Conservation (phyloP, 495 filamentous ascomycete species). For the Trichoderma asperelloides region DNA sequence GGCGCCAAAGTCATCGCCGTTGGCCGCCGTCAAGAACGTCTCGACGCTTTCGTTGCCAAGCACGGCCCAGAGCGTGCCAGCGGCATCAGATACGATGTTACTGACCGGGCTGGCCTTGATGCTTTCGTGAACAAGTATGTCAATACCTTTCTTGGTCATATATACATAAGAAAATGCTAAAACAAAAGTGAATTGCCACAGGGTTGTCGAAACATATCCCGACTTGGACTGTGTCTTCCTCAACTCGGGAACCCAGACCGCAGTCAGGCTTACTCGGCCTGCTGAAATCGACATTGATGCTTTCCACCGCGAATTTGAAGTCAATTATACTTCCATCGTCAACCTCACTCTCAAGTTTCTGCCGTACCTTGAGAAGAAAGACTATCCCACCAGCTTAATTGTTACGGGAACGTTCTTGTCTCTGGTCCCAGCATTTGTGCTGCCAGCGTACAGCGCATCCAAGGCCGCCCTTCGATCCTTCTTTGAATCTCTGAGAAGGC, state of each 20-base stretch:
- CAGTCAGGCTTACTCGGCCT: constrained; percentile 53
- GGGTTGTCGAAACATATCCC: constrained; percentile 46
- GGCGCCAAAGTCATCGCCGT: constrained; percentile 53
- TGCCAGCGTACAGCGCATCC: constrained; percentile 47
- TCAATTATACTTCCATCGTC: constrained; percentile 60
- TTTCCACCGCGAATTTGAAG: constrained; percentile 48
- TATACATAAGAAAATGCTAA: not conserved
- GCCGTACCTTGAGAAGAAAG: constrained; percentile 44
- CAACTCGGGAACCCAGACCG: constrained; percentile 45
- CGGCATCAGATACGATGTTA: constrained; percentile 54
- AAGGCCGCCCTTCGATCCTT: constrained; percentile 53
- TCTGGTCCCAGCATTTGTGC: constrained; percentile 40
- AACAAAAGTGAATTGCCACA: constrained; percentile 13
- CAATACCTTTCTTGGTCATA: not conserved
- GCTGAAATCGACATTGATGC: constrained; percentile 43
- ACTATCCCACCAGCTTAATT: constrained; percentile 30
- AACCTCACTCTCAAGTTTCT: constrained; percentile 54
- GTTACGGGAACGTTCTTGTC: constrained; percentile 46
- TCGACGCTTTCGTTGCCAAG: constrained; percentile 52
- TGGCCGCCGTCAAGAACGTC: constrained; percentile 56
- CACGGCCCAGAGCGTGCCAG: constrained; percentile 46
- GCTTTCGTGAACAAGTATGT: constrained; percentile 44
- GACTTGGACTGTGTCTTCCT: constrained; percentile 45
- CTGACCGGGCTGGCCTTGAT: constrained; percentile 48
- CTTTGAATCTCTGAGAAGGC: constrained; percentile 48